Base-by-base conservation (phyloP, 2,329 filamentous ascomycete genomes). In the Amesomyces nigricolor region DNA sequence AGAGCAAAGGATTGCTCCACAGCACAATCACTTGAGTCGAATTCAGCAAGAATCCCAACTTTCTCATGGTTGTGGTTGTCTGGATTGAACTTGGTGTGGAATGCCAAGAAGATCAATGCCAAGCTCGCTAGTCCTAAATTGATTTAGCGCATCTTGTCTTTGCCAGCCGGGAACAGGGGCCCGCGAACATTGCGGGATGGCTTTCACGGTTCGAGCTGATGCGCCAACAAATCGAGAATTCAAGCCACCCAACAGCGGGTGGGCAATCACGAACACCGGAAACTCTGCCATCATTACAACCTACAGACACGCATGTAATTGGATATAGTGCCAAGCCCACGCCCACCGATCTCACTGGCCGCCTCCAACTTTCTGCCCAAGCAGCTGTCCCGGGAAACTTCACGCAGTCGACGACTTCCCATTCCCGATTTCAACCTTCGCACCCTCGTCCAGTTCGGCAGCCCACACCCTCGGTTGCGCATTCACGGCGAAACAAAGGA, bases 151-250 rank as follows among this genome's bases (percentile, higher is more conserved):
- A 5, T 38, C 45, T 19, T 32, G 42, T 16, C 39, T 35, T 19
- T 57, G 58, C 54, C 48, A 45, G 45, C 53, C 45, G 47, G 42
- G 43, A 43, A 38, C 56, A 50, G 53, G 51, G 50, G 42, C 5
- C 26, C 5, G 30, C 54, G 55, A 54, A 46, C 51, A 47, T 60
- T 35, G 56, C 44, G 26, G 54, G 51, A 54, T 37, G 43, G 42
- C 53, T 17, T 29, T 26, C 32, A 48, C 35, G 32, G 55, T 53
- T 52, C 51, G 45, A 50, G 48, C 46, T 47, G 47, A 49, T 54
- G 51, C 45, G 22, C 48, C 54, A 19, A 54, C 57, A 51, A 59
- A 57, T 57, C 26, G 37, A 26, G 29, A 22, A 4, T 35, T 38
- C 51, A 30, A 22, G 43, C 47, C 51, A 53, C 30, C 26, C 19